Evolutionary conservation across 306 rosid species (phyloP).

Genomic region (Psophocarpus tetragonolobus): DNA sequence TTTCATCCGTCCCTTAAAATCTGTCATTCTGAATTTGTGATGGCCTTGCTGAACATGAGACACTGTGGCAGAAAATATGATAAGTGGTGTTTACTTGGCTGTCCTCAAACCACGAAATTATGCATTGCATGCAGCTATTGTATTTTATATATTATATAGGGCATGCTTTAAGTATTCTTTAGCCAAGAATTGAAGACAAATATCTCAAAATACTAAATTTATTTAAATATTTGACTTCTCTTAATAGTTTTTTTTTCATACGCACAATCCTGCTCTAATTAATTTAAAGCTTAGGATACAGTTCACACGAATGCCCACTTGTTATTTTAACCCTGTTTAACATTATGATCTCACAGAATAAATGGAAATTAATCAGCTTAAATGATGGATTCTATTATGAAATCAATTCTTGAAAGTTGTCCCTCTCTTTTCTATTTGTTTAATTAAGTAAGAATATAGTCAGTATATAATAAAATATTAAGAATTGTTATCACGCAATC

Average conservation of each 20-base stretch:
- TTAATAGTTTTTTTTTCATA: too few relatives aligned
- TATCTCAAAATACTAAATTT: too few relatives aligned
- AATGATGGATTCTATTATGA: not conserved
- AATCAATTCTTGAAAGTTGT: not conserved
- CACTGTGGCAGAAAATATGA: not conserved
- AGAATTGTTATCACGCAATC: not conserved
- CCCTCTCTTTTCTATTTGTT: not conserved
- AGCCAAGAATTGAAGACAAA: too few relatives aligned
- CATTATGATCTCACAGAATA: not conserved
- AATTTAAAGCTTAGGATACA: too few relatives aligned
- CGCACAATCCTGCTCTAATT: too few relatives aligned
- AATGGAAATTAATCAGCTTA: not conserved
- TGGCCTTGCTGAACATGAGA: not conserved
- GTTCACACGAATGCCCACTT: too few relatives aligned
- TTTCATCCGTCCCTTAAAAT: conserved; percentile 8
- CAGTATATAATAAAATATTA: not conserved
- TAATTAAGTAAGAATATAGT: not conserved
- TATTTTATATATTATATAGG: too few relatives aligned
- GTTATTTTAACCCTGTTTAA: not conserved
- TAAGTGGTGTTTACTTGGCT: conserved; percentile 28
- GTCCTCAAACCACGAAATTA: conserved; percentile 11
- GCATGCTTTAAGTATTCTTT: too few relatives aligned
- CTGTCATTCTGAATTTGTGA: not conserved
- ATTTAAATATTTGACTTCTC: too few relatives aligned
- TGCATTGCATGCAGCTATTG: too few relatives aligned